These are phyloP conservation scores for Phlyctochytrium planicorne DNA, from an alignment of 192 early-diverging fungal genomes.

Conservation along the genomic window DNA sequence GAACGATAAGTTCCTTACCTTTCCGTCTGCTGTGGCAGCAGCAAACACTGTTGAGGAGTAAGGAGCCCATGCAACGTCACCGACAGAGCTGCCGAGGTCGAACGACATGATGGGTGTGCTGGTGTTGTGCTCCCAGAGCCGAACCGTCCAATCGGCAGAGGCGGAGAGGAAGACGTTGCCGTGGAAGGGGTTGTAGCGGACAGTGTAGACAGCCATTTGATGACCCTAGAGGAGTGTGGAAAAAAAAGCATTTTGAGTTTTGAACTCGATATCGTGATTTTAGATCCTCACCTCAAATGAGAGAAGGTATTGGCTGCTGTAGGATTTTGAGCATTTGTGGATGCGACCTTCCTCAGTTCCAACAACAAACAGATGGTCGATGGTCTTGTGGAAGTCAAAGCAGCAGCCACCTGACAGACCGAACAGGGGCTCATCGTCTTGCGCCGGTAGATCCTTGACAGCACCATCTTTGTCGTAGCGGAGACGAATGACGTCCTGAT, in stretches of 20 bases:
- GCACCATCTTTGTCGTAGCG: slow-evolving; percentile 17
- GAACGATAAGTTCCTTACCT: too few relatives aligned
- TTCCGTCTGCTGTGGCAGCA: slow-evolving; percentile 59
- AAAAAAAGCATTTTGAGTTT: not conserved
- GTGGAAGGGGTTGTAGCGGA: slow-evolving; percentile 60
- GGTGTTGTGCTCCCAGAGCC: slow-evolving; percentile 60
- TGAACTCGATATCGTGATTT: not conserved
- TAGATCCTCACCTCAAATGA: slow-evolving; percentile 49
- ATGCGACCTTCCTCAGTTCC: slow-evolving; percentile 66
- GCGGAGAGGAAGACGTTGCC: slow-evolving; percentile 55
- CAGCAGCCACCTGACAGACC: slow-evolving; percentile 56
- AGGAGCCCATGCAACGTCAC: slow-evolving; percentile 66
- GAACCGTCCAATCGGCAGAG: slow-evolving; percentile 62
- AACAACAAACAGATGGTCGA: slow-evolving; percentile 61
- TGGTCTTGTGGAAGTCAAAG: slow-evolving; percentile 61
- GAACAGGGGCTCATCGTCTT: slow-evolving; percentile 50
- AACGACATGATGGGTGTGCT: slow-evolving; percentile 58
- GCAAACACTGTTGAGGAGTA: slow-evolving; percentile 65
- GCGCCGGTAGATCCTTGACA: not conserved
- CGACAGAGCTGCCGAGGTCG: slow-evolving; percentile 54
- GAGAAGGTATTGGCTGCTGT: slow-evolving; percentile 56
- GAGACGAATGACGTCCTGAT: slow-evolving; percentile 38
- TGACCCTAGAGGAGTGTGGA: slow-evolving; percentile 44
- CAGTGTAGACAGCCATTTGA: slow-evolving; percentile 61
- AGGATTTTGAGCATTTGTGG: slow-evolving; percentile 62